These are phyloP conservation scores for Candida sojae DNA, from an alignment of 1,139 yeast species.

Conservation along the genomic window DNA sequence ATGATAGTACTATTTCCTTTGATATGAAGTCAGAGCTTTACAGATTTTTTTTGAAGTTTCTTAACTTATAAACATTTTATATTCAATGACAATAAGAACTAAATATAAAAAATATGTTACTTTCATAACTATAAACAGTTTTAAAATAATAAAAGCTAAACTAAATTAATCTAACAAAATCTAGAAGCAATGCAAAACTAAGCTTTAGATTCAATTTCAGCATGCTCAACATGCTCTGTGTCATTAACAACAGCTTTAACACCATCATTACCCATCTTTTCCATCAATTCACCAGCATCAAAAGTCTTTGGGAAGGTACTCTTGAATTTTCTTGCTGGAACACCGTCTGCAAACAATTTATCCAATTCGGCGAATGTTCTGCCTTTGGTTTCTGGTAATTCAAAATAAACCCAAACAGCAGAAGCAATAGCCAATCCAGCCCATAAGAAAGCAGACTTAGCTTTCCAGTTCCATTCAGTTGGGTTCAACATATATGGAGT, in stretches of 20 bases:
- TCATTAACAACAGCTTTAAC: slow-evolving; percentile 31
- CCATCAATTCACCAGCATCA: slow-evolving; percentile 35
- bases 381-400: slow-evolving; percentile 59
- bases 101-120: too few species aligned
- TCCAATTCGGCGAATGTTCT: slow-evolving; percentile 65
- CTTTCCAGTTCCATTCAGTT: slow-evolving; percentile 57
- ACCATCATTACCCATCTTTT: slow-evolving; percentile 36
- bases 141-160: too few species aligned
- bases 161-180: too few species aligned
- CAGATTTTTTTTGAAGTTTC: too few species aligned
- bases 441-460: slow-evolving; percentile 61
- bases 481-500: slow-evolving; percentile 65
- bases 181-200: background rate
- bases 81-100: too few species aligned
- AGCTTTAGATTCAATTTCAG: slow-evolving; percentile 9
- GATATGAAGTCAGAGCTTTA: too few species aligned
- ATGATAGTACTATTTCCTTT: too few species aligned
- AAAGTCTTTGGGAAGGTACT: slow-evolving; percentile 18
- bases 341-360: slow-evolving; percentile 43
- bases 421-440: slow-evolving; percentile 46
- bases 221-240: slow-evolving; percentile 13
- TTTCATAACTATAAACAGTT: too few species aligned
- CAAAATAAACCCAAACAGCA: slow-evolving; percentile 50
- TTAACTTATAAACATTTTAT: too few species aligned
- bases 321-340: slow-evolving; percentile 46